Base-by-base conservation (phyloP, 192 early-diverging fungal species). In the Endogone sp. region DNA sequence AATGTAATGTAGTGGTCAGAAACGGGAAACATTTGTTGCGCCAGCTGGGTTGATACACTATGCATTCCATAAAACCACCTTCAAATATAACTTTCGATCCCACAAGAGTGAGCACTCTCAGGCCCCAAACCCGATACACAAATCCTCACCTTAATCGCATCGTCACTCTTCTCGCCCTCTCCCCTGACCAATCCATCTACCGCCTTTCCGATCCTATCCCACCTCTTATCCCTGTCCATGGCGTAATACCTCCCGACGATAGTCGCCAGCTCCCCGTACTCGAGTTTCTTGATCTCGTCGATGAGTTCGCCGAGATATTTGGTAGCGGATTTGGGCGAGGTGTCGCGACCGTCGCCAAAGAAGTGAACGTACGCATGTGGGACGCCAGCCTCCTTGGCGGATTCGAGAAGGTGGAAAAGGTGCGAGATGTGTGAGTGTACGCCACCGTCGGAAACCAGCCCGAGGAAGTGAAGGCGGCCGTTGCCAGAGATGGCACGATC, bases 151-250 rank as follows among this genome's bases (percentile, higher is more conserved):
- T 80, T 79, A 80, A 94, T 56, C 23, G 83, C 81, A 69, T 92
- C 89, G 49, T 66, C 62, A 22, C 81, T 67, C 76, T 88, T 87
- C 74, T 95, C 94, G 75, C 98, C 90, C 65, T 78, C 74, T 55
- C 86, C 92, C 71, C 85, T 79, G 30, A 92, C 90, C 74, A 99
- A 79, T 37, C 85, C 95, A 60, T 99, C 95, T 72, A 96, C 91
- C 31, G 98, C 98, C 44, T 95, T 80, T 86, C 96, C 88, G 60
- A 98, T 76, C 63, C 98, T 89, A 86, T 99, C 98, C 98, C 98
- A 99, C 67, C 98, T 91, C 90, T 99, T 99, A 82, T 99, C 98
- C 78, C 98, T 93, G 80, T 99, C 98, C 98, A 99, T 99, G 65
- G 97, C 97, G 77, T 98, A 99, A 89, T 99, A 99, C 60, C 98